A percentile compares a stretch with the other conserved stretches of the same genome.
Evolutionary conservation across 2,329 filamentous ascomycete species (phyloP).

Genomic region (Chaetomium globosum): DNA sequence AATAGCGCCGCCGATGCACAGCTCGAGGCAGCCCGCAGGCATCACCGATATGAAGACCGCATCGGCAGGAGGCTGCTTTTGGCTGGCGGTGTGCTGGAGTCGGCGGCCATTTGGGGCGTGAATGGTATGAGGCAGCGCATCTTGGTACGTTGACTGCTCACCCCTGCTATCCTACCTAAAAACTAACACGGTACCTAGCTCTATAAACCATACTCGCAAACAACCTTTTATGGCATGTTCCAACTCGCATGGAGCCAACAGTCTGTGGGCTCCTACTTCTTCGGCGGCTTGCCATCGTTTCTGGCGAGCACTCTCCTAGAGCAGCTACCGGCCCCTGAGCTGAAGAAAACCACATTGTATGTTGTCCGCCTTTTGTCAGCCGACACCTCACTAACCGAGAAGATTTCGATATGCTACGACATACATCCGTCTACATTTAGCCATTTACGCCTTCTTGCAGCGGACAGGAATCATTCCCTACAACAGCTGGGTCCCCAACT

Average conservation of each 20-base stretch:
- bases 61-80: slow-evolving; percentile 48
- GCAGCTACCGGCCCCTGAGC: slow-evolving; percentile 32
- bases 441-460: slow-evolving; percentile 57
- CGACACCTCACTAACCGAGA: slow-evolving; percentile 4
- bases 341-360: slow-evolving; percentile 21
- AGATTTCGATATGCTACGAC: slow-evolving; percentile 29
- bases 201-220: slow-evolving; percentile 53
- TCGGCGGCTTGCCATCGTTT: slow-evolving; percentile 48
- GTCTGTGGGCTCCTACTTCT: slow-evolving; percentile 41
- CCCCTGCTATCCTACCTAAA: neutral
- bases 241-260: slow-evolving; percentile 42
- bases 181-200: slow-evolving; percentile 51
- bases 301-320: slow-evolving; percentile 43
- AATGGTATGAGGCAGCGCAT: slow-evolving; percentile 58
- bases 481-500: slow-evolving; percentile 48
- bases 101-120: slow-evolving; percentile 55
- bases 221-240: slow-evolving; percentile 53
- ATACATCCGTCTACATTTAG: slow-evolving; percentile 53
- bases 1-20: slow-evolving; percentile 47
- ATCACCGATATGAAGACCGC: slow-evolving; percentile 52
- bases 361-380: neutral
- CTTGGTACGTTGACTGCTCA: slow-evolving; percentile 45
- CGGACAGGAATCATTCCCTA: slow-evolving; percentile 52
- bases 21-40: slow-evolving; percentile 46
- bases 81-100: slow-evolving; percentile 44